A percentile compares a stretch with the other conserved stretches of the same genome.
These are phyloP conservation scores for Colletotrichum viniferum DNA, from an alignment of 2,329 filamentous ascomycete genomes.

Conservation along the genomic window DNA sequence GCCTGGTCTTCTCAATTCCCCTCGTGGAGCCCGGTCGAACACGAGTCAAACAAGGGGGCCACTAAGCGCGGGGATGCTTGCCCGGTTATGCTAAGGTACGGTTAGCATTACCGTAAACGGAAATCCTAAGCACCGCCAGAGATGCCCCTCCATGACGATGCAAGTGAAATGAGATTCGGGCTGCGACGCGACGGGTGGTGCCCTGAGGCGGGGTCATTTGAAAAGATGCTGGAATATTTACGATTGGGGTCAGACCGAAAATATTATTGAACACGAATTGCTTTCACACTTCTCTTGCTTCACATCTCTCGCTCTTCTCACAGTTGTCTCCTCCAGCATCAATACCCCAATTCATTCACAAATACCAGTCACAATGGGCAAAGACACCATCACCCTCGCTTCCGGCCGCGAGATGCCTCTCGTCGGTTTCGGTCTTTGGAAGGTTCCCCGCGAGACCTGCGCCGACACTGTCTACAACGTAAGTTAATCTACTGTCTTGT, in stretches of 20 bases:
- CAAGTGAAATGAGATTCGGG: not conserved
- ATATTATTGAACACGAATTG: not conserved
- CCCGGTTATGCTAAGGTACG: not conserved
- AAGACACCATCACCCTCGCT: constrained; percentile 49
- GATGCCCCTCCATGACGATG: not conserved
- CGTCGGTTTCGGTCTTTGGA: constrained; percentile 73
- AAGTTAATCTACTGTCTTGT: no score
- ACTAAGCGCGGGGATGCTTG: constrained; percentile 13
- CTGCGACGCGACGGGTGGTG: not conserved
- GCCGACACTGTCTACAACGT: constrained; percentile 67
- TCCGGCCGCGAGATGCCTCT: constrained; percentile 58
- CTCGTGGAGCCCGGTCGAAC: not conserved
- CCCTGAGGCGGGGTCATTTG: not conserved
- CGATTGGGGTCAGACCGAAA: not conserved
- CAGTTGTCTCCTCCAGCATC: not conserved
- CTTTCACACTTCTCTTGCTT: not conserved
- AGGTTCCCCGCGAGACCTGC: constrained; percentile 54
- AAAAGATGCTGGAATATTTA: not conserved
- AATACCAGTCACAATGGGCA: constrained; percentile 4
- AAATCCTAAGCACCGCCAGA: not conserved
- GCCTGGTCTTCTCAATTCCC: not conserved
- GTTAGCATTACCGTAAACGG: not conserved
- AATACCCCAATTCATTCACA: not conserved
- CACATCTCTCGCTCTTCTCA: not conserved
- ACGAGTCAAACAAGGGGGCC: constrained; percentile 10